Evolutionary conservation across 2,329 filamentous ascomycete genomes (phyloP).

Genomic region (Botrytis galanthina): DNA sequence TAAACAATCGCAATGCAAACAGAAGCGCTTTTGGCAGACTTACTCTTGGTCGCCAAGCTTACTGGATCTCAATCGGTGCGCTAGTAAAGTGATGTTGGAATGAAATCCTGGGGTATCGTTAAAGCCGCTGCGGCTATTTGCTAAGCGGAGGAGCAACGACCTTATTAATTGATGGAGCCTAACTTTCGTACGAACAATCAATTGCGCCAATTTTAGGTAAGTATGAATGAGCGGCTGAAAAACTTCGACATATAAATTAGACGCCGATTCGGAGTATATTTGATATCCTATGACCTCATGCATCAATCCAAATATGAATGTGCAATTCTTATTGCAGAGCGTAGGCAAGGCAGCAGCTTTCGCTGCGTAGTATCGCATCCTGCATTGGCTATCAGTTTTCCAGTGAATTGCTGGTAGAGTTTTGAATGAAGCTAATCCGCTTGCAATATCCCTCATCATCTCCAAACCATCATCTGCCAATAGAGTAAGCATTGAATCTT

Average conservation of each 20-base stretch:
- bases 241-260: background rate
- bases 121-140: background rate
- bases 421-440: background rate
- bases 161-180: background rate
- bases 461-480: background rate
- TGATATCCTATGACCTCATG: background rate
- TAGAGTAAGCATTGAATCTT: background rate
- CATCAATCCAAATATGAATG: background rate
- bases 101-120: background rate
- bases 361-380: background rate
- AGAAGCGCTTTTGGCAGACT: background rate
- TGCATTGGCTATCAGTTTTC: background rate
- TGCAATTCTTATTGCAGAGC: background rate
- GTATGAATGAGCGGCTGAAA: no score
- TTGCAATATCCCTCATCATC: background rate
- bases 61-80: background rate
- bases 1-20: background rate
- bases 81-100: background rate
- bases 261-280: background rate
- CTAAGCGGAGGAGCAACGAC: background rate
- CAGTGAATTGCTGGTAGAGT: background rate
- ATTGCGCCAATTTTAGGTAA: background rate
- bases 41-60: background rate
- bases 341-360: background rate
- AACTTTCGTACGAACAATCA: background rate